phyloP scores from a whole-genome alignment of 371 early-diverging fungal genomes.

The Coemansia sp. region DNA sequence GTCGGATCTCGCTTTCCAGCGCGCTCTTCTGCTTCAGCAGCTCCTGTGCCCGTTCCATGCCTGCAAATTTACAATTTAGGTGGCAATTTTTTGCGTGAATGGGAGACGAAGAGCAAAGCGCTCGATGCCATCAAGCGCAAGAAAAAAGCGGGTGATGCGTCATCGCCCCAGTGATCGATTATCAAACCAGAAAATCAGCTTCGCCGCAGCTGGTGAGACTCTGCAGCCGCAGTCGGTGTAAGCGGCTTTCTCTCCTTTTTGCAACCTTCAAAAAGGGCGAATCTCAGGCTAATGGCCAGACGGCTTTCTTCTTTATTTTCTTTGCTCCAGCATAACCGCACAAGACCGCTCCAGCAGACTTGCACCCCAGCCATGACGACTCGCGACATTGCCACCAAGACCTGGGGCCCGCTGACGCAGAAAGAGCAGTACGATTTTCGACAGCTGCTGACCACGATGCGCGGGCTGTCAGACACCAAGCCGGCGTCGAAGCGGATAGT shows the following conservation, averaged over 20 bases:
- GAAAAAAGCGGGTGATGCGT: too few species aligned
- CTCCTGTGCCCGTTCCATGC: slow-evolving; percentile 56
- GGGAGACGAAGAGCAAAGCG: too few species aligned
- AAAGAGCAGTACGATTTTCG: slow-evolving; percentile 25
- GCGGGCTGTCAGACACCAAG: slow-evolving; percentile 3
- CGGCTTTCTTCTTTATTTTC: not conserved
- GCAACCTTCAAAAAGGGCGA: not conserved
- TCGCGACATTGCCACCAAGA: slow-evolving; percentile 5
- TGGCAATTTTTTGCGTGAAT: too few species aligned
- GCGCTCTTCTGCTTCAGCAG: slow-evolving; percentile 62
- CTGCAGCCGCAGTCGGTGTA: not conserved
- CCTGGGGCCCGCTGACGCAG: slow-evolving; percentile 3
- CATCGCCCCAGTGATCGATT: too few species aligned
- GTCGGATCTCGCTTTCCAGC: slow-evolving; percentile 61
- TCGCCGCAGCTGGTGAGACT: too few species aligned
- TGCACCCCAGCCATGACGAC: slow-evolving; percentile 23
- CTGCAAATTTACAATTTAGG: too few species aligned
- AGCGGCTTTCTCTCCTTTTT: not conserved
- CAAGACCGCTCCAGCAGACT: slow-evolving; percentile 18
- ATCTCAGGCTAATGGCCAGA: not conserved
- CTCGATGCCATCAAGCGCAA: too few species aligned
- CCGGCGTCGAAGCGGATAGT: slow-evolving; percentile 42
- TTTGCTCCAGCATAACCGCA: not conserved
- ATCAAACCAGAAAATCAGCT: too few species aligned
- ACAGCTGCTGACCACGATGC: slow-evolving; percentile 30